Percentiles rank a stretch among this genome's conserved stretches.
Evolutionary conservation across 2,329 filamentous ascomycete species (phyloP).

Genomic region (Dothiorella sarmentorum): DNA sequence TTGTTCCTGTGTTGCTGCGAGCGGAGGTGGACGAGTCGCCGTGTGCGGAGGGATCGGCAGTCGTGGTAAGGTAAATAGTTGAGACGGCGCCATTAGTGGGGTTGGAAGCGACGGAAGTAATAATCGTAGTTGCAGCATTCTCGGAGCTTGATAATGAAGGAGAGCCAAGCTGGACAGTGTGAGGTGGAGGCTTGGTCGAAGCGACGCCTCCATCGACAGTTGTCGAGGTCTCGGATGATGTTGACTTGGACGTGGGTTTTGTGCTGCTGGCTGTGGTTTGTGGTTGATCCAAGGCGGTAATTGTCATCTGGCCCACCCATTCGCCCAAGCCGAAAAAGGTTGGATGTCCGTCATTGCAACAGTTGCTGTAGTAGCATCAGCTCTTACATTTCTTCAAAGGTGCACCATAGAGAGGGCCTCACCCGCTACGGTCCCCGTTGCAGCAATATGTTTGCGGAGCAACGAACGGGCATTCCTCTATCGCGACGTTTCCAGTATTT

Average conservation of each 20-base stretch:
- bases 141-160: too few species aligned
- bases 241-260: background rate
- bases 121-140: background rate
- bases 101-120: background rate
- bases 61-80: background rate
- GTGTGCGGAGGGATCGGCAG: background rate
- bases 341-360: constrained; percentile 16
- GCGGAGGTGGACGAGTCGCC: background rate
- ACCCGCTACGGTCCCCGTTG: constrained; percentile 18
- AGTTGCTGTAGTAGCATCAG: constrained; percentile 16
- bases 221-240: background rate
- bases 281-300: too few species aligned
- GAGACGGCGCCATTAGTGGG: constrained; percentile 5
- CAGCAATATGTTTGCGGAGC: constrained; percentile 24
- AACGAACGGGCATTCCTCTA: too few species aligned
- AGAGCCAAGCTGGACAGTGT: too few species aligned
- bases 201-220: too few species aligned
- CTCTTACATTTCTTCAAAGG: constrained; percentile 4
- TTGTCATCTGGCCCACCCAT: too few species aligned
- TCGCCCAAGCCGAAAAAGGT: too few species aligned
- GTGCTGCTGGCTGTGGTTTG: too few species aligned
- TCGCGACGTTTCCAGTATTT: constrained; percentile 22
- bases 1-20: background rate
- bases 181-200: too few species aligned
- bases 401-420: constrained; percentile 12